Percentiles rank a stretch among this genome's conserved stretches.
These are phyloP conservation scores for Batrachochytrium dendrobatidis DNA, from an alignment of 371 early-diverging fungal species.

Conservation along the genomic window DNA sequence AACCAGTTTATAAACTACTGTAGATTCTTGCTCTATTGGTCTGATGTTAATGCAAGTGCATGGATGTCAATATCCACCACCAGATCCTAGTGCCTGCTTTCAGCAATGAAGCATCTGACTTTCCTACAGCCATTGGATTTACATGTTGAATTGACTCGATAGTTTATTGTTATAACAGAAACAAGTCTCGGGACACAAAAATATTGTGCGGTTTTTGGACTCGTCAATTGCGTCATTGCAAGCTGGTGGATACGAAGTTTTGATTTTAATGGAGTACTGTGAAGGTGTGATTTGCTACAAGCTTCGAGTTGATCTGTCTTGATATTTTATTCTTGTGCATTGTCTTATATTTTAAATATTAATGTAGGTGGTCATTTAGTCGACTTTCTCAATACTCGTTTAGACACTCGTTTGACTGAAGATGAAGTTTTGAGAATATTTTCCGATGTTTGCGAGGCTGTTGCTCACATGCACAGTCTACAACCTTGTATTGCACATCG, in stretches of 20 bases:
- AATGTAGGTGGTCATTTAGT: slow-evolving; percentile 69
- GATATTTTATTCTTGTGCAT: too few relatives aligned
- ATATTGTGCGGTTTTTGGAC: slow-evolving; percentile 75
- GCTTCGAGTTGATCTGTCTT: background rate
- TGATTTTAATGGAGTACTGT: slow-evolving; percentile 89
- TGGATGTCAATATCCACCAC: background rate
- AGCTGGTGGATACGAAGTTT: slow-evolving; percentile 62
- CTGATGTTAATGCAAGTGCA: background rate
- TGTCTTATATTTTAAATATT: background rate
- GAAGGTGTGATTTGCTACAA: slow-evolving; percentile 43
- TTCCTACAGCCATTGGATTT: background rate
- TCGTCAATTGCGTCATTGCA: slow-evolving; percentile 39
- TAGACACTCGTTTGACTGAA: slow-evolving; percentile 66
- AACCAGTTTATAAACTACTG: background rate
- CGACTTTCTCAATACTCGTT: slow-evolving; percentile 75
- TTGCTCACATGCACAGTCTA: slow-evolving; percentile 82
- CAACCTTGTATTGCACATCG: slow-evolving; percentile 52
- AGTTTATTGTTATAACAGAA: too few relatives aligned
- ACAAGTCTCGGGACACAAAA: slow-evolving; percentile 66
- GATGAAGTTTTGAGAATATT: slow-evolving; percentile 79
- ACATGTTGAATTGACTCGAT: background rate
- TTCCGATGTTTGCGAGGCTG: slow-evolving; percentile 75
- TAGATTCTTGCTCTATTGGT: background rate
- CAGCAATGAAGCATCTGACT: background rate
- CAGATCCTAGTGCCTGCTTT: background rate